Evolutionary conservation across 768 basidiomycete genomes (phyloP), one percentile per base, ranked within the genome.

Genomic region (Amanita inopinata): DNA sequence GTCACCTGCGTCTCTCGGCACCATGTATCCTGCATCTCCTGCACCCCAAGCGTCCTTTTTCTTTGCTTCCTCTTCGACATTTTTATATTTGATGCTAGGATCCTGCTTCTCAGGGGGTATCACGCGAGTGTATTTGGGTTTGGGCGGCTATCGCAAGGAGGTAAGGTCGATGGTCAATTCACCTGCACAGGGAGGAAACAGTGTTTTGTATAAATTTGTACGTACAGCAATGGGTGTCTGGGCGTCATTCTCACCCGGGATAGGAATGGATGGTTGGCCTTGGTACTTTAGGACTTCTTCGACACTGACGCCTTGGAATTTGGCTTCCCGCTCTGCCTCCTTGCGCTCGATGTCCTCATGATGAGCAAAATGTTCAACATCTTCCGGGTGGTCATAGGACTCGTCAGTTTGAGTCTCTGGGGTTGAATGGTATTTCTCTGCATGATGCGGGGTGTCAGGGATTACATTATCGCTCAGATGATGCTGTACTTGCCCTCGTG

Each of bases 341-440:
- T 79, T 62, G 6, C 58, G 73, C 56, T 98, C 94, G 46, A 98
- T 97, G 3, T 62, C 53, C 51, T 85, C 87, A 58, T 98, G 94
- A 40, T 88, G 78, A 19, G 78, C 71, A 56, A 98, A 98, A 56
- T 99, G 94, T 53, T 93, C 92, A 34, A 83, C 44, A 59, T 91
- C 90, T 61, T 98, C 96, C 0, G 91, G 84, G 59, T 99, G 96
- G 46, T 57, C 83, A 63, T 98, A 99, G 0, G 92, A 74, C 51
- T 90, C 89, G 57, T 97, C 93, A 0, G 91, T 92, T 61, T 98
- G 96, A 0, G 94, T 98, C 58, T 98, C 96, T 0, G 92, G 93
- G 25, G 94, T 97, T 20, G 80, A 83, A 63, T 99, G 96, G 70
- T 73, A 96, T 62, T 88, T 64, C 64, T 98, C 88, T 89, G 53